phyloP scores from a whole-genome alignment of 441 rosid species.

The Syzygium syzygioides region DNA sequence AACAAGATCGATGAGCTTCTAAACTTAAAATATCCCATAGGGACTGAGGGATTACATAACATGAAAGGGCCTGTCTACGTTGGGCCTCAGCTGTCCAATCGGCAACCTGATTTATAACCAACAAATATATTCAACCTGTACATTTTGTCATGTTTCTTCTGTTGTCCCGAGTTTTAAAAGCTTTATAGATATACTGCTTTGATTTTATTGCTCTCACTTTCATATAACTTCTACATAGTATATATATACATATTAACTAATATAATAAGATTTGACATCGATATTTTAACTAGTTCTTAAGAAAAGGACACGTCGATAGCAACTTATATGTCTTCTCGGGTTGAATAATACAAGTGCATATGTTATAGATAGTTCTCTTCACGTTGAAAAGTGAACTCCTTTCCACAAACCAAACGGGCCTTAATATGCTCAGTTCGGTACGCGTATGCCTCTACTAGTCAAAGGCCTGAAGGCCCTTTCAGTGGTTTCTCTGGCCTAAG shows the following conservation, averaged over 20 bases:
- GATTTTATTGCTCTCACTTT: background rate
- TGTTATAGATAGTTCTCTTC: background rate
- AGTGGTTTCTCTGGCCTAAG: background rate
- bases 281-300: background rate
- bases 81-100: background rate
- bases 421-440: background rate
- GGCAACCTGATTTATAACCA: background rate
- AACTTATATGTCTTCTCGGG: background rate
- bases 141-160: background rate
- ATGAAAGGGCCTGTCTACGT: background rate
- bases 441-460: background rate
- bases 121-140: background rate
- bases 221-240: background rate
- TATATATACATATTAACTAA: background rate
- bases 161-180: background rate
- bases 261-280: background rate
- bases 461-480: background rate
- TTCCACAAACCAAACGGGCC: background rate
- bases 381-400: no score
- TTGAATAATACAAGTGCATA: background rate
- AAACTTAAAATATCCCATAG: fast-evolving
- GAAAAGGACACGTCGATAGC: background rate
- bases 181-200: background rate
- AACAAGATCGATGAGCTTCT: background rate
- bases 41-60: background rate